Evolutionary conservation across 2,329 filamentous ascomycete species (phyloP), one percentile per base, ranked within the genome.

Genomic region (Cordyceps cicadae): DNA sequence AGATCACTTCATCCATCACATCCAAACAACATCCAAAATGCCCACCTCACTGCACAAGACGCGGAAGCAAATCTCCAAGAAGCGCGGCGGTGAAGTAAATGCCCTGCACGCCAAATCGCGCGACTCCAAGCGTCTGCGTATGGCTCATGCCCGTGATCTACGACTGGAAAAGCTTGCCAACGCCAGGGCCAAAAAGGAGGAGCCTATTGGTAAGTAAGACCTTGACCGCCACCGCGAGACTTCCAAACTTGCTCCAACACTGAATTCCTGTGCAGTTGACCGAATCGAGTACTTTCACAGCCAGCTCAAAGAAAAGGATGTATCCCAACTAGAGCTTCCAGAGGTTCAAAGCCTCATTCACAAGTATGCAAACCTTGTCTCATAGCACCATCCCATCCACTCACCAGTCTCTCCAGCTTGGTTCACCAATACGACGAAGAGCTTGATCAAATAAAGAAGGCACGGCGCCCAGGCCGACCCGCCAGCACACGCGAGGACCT

Each of bases 31-130:
- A 19, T 17, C 60, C 70, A 80, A 68, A 26, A 96, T 96, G 92
- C 83, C 90, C 15, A 88, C 86, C 70, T 84, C 87, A 50, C 76
- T 97, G 7, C 78, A 85, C 64, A 97, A 97, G 72, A 89, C 94
- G 21, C 85, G 89, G 64, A 97, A 97, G 77, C 86, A 91, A 65
- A 93, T 97, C 65, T 79, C 86, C 39, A 96, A 96, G 78, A 97
- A 97, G 81, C 86, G 88, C 66, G 85, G 86, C 65, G 85, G 86
- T 21, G 85, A 86, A 45, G 81, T 90, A 52, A 86, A 87, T 34
- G 81, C 87, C 14, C 81, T 97, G 24, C 93, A 97, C 70, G 88
- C 92, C 74, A 91, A 91, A 72, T 96, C 92, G 63, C 83, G 94
- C 66, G 90, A 97, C 77, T 89, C 92, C 3, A 84, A 88, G 69